A percentile compares a stretch with the other conserved stretches of the same genome.
Evolutionary conservation across 1,139 yeast genomes (phyloP).

Genomic region (Kurtzmaniella quercitrusa): DNA sequence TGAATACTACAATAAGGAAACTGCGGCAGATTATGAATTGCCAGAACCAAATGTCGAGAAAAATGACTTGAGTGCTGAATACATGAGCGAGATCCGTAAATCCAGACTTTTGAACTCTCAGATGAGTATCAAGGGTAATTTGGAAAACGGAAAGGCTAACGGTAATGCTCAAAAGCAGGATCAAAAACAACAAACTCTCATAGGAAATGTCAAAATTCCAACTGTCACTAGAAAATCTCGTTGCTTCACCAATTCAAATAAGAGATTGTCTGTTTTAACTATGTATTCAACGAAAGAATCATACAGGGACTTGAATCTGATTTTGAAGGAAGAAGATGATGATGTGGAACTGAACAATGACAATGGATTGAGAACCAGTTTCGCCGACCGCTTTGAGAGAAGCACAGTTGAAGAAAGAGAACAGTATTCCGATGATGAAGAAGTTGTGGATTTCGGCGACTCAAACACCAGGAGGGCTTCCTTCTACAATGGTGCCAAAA

Average conservation of each 20-base stretch:
- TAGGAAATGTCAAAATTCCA: slow-evolving; percentile 64
- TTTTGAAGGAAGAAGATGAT: slow-evolving; percentile 32
- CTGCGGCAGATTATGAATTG: slow-evolving; percentile 22
- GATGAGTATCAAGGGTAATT: slow-evolving; percentile 29
- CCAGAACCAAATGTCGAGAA: slow-evolving; percentile 38
- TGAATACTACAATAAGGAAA: slow-evolving; percentile 9
- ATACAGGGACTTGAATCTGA: slow-evolving; percentile 56
- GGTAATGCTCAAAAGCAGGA: slow-evolving; percentile 8
- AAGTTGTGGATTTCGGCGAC: slow-evolving; percentile 42
- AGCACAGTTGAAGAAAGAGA: slow-evolving; percentile 28
- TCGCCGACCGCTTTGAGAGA: slow-evolving; percentile 41
- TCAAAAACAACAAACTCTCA: slow-evolving; percentile 27
- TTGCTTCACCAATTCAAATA: slow-evolving; percentile 57
- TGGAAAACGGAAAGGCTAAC: slow-evolving; percentile 18
- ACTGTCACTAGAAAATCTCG: slow-evolving; percentile 67
- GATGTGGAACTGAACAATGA: slow-evolving; percentile 18
- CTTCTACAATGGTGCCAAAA: slow-evolving; percentile 19
- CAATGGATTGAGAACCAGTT: slow-evolving; percentile 37
- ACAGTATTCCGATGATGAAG: slow-evolving; percentile 33
- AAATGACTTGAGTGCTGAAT: slow-evolving; percentile 42
- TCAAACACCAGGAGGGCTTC: slow-evolving; percentile 38
- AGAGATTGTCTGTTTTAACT: slow-evolving; percentile 65
- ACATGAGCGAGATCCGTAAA: slow-evolving; percentile 41
- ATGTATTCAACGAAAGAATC: slow-evolving; percentile 67
- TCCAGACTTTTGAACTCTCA: slow-evolving; percentile 43